Conservation (phyloP, 23 red algal species). For the Cyanidioschyzon merolae region DNA sequence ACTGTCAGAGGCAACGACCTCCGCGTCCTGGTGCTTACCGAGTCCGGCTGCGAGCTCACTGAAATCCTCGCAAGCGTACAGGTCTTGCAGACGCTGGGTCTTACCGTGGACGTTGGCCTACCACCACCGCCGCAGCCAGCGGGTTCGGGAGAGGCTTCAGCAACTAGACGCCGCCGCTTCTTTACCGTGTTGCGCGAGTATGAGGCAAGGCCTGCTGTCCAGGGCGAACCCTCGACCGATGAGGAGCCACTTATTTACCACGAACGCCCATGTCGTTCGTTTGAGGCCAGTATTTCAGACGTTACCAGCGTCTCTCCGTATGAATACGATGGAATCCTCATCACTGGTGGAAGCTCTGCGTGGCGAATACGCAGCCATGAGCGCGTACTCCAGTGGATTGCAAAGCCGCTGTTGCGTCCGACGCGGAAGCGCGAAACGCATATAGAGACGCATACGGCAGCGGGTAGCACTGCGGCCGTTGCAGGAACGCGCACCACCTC, state of each 20-base stretch:
- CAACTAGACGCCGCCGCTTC: background rate
- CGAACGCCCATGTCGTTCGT: background rate
- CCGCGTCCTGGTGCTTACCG: slow-evolving; percentile 5
- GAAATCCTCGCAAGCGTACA: slow-evolving; percentile 5
- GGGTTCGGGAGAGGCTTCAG: background rate
- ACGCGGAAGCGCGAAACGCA: background rate
- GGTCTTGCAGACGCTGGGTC: slow-evolving; percentile 6
- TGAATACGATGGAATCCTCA: slow-evolving; percentile 7
- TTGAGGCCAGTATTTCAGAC: slow-evolving; percentile 5
- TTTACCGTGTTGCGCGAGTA: slow-evolving; percentile 12
- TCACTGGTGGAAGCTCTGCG: background rate
- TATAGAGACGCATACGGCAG: background rate
- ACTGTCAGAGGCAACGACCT: slow-evolving; percentile 8
- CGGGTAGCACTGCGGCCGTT: background rate
- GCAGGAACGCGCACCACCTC: background rate
- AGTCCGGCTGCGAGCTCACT: slow-evolving; percentile 9
- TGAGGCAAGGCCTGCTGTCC: background rate
- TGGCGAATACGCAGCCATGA: background rate
- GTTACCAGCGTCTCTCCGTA: slow-evolving; percentile 1
- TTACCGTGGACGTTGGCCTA: background rate
- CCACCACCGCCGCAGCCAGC: background rate
- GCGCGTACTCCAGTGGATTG: background rate
- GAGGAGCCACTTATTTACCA: background rate
- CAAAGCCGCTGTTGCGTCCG: background rate
- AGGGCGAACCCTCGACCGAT: background rate